Conservation (phyloP, 108 stramenopile species). For the Parmales sp. region DNA sequence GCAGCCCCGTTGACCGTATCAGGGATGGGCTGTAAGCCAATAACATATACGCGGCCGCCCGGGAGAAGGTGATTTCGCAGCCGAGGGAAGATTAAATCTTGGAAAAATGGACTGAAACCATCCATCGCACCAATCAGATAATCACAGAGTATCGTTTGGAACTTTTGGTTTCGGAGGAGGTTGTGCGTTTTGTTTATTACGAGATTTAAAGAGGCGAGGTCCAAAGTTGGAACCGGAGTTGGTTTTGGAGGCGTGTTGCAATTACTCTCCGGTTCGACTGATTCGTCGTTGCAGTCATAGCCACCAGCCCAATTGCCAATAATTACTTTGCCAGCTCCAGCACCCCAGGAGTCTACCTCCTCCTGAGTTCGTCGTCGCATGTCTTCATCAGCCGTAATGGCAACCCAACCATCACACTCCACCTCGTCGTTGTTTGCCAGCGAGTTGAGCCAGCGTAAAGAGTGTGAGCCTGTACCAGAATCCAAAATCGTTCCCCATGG, state of each 20-base stretch:
- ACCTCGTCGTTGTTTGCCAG: no score
- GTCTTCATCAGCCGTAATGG: conserved; percentile 70
- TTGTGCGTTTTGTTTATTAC: not conserved
- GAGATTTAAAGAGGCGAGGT: not conserved
- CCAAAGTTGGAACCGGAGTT: conserved; percentile 19
- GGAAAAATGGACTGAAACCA: conserved; percentile 85
- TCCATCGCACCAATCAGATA: conserved; percentile 94
- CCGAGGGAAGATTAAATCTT: conserved; percentile 75
- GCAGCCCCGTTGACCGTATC: conserved; percentile 48
- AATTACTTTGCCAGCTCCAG: conserved; percentile 46
- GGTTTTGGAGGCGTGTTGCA: conserved; percentile 9
- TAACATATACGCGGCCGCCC: conserved; percentile 78
- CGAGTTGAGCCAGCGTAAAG: no score
- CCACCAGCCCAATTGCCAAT: conserved; percentile 79
- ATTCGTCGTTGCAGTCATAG: not conserved
- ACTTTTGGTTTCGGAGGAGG: conserved; percentile 17
- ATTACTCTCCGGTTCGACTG: conserved; percentile 14
- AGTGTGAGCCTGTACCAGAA: no score
- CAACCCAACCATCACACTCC: conserved; percentile 48
- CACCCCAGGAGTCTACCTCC: conserved; percentile 44
- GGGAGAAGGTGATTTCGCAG: conserved; percentile 63
- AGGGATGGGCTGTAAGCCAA: conserved; percentile 83
- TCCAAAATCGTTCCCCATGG: conserved; percentile 28
- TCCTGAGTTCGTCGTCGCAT: conserved; percentile 45
- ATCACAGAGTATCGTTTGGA: conserved; percentile 79